A percentile compares a stretch with the other conserved stretches of the same genome.
Evolutionary conservation across 2,329 filamentous ascomycete genomes (phyloP).

Genomic region (Monilinia laxa): DNA sequence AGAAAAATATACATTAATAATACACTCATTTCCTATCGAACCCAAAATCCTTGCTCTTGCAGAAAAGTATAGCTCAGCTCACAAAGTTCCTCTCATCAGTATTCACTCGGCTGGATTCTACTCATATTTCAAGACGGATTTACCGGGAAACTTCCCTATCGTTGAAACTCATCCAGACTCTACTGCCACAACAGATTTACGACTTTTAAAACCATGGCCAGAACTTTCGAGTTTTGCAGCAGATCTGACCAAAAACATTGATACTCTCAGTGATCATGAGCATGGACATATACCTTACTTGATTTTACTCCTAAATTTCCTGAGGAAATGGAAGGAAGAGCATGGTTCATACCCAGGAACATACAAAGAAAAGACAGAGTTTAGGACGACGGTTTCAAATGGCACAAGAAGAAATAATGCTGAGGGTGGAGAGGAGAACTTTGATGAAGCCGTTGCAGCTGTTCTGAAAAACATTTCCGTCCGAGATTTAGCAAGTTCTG

Average conservation of each 20-base stretch:
- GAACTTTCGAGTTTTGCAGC: slow-evolving; percentile 69
- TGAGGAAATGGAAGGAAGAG: slow-evolving; percentile 78
- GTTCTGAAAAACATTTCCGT: slow-evolving; percentile 82
- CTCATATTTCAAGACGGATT: slow-evolving; percentile 76
- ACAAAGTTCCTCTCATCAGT: slow-evolving; percentile 73
- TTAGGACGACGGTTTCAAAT: slow-evolving; percentile 67
- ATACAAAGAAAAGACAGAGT: slow-evolving; percentile 84
- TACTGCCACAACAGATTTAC: slow-evolving; percentile 78
- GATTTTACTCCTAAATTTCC: slow-evolving; percentile 75
- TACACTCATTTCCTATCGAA: slow-evolving; percentile 60
- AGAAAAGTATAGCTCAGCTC: slow-evolving; percentile 50
- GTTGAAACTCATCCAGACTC: slow-evolving; percentile 95
- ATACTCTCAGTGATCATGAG: slow-evolving; percentile 70
- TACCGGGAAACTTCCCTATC: slow-evolving; percentile 81
- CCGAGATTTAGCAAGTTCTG: slow-evolving; percentile 64
- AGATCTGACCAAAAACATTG: slow-evolving; percentile 67
- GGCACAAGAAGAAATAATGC: slow-evolving; percentile 69
- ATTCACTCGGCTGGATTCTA: slow-evolving; percentile 92
- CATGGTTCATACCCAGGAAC: slow-evolving; percentile 65
- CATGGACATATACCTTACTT: slow-evolving; percentile 93
- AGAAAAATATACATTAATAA: slow-evolving; percentile 56
- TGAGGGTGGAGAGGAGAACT: slow-evolving; percentile 94
- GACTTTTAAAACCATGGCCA: slow-evolving; percentile 81
- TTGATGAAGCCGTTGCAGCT: slow-evolving; percentile 83
- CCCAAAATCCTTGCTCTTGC: slow-evolving; percentile 52